Conservation (phyloP, 352 stramenopile genomes). For the Globisporangium echinulatum region DNA sequence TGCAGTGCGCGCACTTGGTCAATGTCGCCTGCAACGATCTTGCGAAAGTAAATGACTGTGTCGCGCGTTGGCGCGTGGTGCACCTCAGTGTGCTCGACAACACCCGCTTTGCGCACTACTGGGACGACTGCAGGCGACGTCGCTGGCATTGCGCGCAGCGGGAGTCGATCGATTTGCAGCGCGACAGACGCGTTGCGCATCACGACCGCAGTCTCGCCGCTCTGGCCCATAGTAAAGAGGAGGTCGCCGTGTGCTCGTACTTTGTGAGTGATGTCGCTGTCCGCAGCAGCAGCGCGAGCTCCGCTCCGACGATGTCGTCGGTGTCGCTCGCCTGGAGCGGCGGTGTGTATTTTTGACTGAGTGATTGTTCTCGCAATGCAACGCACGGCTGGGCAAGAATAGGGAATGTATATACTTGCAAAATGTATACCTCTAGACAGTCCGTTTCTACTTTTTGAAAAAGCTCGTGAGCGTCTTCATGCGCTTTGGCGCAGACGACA, state of each 20-base stretch:
- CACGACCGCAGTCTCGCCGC: not conserved
- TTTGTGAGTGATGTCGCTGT: not conserved
- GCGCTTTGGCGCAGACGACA: constrained; percentile 20
- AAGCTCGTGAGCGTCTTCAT: constrained; percentile 59
- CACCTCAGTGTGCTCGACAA: not conserved
- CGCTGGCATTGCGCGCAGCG: constrained; percentile 1
- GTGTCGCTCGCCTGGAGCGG: not conserved
- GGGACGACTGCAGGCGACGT: constrained; percentile 1
- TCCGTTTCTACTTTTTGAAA: constrained; percentile 45
- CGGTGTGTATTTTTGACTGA: not conserved
- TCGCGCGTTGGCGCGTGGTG: constrained; percentile 4
- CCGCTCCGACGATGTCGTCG: not conserved
- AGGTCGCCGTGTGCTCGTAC: not conserved
- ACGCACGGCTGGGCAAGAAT: not conserved
- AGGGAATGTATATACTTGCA: not conserved
- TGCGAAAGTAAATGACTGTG: constrained; percentile 61
- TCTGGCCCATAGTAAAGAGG: constrained; percentile 3
- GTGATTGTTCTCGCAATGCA: not conserved
- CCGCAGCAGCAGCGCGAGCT: not conserved
- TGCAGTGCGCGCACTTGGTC: constrained; percentile 89
- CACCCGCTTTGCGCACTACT: constrained; percentile 1
- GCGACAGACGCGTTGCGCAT: not conserved
- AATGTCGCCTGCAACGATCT: constrained; percentile 79
- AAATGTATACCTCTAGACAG: constrained; percentile 1
- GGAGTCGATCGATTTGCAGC: constrained; percentile 12